These are phyloP conservation scores for Amphibolis antarctica DNA, from an alignment of 106 monocot species.

Conservation along the genomic window DNA sequence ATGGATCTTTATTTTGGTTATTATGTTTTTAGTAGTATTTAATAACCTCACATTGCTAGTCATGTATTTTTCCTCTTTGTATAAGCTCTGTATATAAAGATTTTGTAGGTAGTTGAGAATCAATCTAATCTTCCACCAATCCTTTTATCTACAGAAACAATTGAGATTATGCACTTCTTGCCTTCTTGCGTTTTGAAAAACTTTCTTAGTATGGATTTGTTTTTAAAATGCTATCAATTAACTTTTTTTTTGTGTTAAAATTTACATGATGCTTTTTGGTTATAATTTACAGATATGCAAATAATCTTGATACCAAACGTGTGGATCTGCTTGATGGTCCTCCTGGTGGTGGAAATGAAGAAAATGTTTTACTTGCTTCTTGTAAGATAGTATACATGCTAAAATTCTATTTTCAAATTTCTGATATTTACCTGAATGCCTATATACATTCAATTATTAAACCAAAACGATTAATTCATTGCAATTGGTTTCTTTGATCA, in stretches of 20 bases:
- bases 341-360: constrained; percentile 43
- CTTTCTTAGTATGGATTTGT: neutral
- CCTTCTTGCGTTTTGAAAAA: neutral
- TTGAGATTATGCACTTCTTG: too few relatives aligned
- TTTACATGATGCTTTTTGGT: neutral
- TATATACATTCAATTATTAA: neutral
- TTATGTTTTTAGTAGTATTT: too few relatives aligned
- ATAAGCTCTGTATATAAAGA: too few relatives aligned
- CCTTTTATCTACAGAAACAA: too few relatives aligned
- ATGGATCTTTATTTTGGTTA: too few relatives aligned
- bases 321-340: constrained; percentile 82
- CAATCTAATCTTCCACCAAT: too few relatives aligned
- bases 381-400: constrained; percentile 32
- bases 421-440: neutral
- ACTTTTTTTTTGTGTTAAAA: neutral
- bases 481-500: too few relatives aligned
- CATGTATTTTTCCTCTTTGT: too few relatives aligned
- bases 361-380: constrained; percentile 63
- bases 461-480: too few relatives aligned
- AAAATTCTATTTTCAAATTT: neutral
- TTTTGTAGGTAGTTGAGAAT: too few relatives aligned
- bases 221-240: neutral
- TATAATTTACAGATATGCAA: constrained; percentile 41
- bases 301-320: constrained; percentile 57
- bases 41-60: too few relatives aligned